Base-by-base conservation (phyloP, 225 moss, liverwort and hornwort species). In the Polytrichum commune region DNA sequence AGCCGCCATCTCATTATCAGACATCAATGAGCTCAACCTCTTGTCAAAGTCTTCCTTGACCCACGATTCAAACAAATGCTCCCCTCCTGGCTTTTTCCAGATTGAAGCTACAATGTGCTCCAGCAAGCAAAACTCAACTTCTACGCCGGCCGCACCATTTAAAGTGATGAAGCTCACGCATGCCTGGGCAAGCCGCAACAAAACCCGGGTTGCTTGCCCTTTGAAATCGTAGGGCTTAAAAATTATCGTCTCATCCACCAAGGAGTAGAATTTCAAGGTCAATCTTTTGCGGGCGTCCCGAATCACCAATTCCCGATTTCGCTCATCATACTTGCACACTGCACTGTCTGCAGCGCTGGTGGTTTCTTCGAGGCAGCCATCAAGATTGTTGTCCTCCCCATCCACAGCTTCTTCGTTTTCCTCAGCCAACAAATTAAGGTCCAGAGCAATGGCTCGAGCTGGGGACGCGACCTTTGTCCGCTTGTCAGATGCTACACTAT, bases 391-490 rank as follows among this genome's bases (percentile, higher is more conserved):
- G 58, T 58, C 58, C n/a, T 58, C 24, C 24, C 58, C 58, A 46
- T 46, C 46, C 46, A 53, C 84, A 70, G 75, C 83, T 18, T 75
- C 60, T 33, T 76, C 73, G 19, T 87, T 89, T 72, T 92, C 90
- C 70, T 88, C 85, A 4, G 76, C 92, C 18, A 84, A 82, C 18
- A 88, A 81, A 29, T 92, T 92, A 72, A 92, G 76, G 65, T 92
- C 92, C 16, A 92, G 80, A 18, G 83, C 74, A 58, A 83, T 62
- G 9, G 77, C 78, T 68, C 70, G 73, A 24, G 74, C 72, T 19
- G 63, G 53, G 19, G 75, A 33, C 27, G 29, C 63, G 29, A 81
- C 69, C 53, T 78, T 89, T 62, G 64, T 75, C 32, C 73, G 76
- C 53, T 73, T 74, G 1, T 60, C 74, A 30, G 33, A 29, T 4